phyloP scores from a whole-genome alignment of 805 yeast genomes.

The Hanseniaspora nectarophila region DNA sequence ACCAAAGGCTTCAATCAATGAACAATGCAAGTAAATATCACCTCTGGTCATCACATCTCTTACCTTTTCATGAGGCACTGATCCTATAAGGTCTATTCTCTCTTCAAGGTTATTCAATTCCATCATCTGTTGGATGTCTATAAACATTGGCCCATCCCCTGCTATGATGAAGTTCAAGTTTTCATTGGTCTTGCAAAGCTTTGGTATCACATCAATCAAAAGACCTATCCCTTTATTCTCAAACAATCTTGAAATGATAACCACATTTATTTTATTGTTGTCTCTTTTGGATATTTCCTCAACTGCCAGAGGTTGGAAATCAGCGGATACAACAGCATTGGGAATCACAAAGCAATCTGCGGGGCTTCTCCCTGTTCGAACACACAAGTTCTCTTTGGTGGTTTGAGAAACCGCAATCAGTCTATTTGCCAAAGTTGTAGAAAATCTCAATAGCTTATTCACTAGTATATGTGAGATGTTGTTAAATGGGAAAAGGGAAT shows the following conservation, averaged over 20 bases:
- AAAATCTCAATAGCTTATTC: constrained; percentile 73
- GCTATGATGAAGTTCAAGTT: constrained; percentile 75
- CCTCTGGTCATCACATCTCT: constrained; percentile 88
- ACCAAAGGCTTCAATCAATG: constrained; percentile 94
- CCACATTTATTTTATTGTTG: constrained; percentile 50
- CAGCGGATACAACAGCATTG: constrained; percentile 80
- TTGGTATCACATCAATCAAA: constrained; percentile 71
- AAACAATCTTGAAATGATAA: constrained; percentile 79
- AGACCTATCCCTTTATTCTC: constrained; percentile 96
- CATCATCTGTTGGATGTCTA: constrained; percentile 90
- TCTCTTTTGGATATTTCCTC: not conserved
- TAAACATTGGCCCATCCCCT: constrained; percentile 92
- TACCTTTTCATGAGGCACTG: constrained; percentile 83
- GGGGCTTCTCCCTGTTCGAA: constrained; percentile 76
- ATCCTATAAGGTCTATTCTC: constrained; percentile 72
- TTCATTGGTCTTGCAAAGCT: constrained; percentile 52
- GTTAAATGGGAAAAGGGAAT: constrained; percentile 87
- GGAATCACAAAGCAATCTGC: constrained; percentile 78
- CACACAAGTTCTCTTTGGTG: constrained; percentile 87
- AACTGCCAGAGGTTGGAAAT: constrained; percentile 46
- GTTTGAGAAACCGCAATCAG: constrained; percentile 95
- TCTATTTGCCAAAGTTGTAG: constrained; percentile 76
- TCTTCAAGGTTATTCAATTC: constrained; percentile 78
- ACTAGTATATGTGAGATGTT: constrained; percentile 73
- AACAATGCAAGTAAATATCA: constrained; percentile 84